A percentile compares a stretch with the other conserved stretches of the same genome.
Conservation (phyloP, 2,329 filamentous ascomycete genomes). For the Diaporthe humulicola region DNA sequence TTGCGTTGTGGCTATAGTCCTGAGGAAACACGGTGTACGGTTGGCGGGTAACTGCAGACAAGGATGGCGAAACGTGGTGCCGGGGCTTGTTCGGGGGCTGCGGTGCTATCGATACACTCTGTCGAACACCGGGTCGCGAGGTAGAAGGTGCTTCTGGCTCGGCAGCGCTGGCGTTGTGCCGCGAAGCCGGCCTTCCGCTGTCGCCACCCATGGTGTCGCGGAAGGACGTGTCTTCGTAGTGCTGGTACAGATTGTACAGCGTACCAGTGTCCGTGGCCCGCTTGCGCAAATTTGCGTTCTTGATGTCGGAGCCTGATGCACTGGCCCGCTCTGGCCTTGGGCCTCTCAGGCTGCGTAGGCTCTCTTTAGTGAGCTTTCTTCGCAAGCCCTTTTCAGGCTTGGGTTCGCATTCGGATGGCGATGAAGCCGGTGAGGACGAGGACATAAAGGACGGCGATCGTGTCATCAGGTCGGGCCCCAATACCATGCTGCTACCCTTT, state of each 20-base stretch:
- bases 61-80: constrained; percentile 38
- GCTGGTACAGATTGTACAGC: constrained; percentile 66
- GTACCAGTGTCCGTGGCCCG: constrained; percentile 51
- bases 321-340: not conserved
- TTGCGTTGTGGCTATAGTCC: constrained; percentile 46
- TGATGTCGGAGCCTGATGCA: constrained; percentile 21
- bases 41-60: constrained; percentile 29
- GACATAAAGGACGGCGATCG: constrained; percentile 60
- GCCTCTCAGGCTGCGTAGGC: constrained; percentile 42
- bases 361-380: constrained; percentile 55
- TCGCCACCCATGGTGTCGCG: constrained; percentile 54
- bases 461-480: constrained; percentile 53
- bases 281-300: constrained; percentile 26
- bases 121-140: constrained; percentile 22
- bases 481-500: constrained; percentile 46
- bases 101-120: constrained; percentile 22
- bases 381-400: constrained; percentile 48
- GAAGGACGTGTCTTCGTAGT: constrained; percentile 70
- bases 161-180: not conserved
- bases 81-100: constrained; percentile 11
- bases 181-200: constrained; percentile 29
- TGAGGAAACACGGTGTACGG: constrained; percentile 26
- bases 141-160: constrained; percentile 8
- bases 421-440: constrained; percentile 50
- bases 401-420: constrained; percentile 44